Percentiles rank a stretch among this genome's conserved stretches.
These are phyloP conservation scores for Pythium angustatum DNA, from an alignment of 352 stramenopile genomes.

Conservation along the genomic window DNA sequence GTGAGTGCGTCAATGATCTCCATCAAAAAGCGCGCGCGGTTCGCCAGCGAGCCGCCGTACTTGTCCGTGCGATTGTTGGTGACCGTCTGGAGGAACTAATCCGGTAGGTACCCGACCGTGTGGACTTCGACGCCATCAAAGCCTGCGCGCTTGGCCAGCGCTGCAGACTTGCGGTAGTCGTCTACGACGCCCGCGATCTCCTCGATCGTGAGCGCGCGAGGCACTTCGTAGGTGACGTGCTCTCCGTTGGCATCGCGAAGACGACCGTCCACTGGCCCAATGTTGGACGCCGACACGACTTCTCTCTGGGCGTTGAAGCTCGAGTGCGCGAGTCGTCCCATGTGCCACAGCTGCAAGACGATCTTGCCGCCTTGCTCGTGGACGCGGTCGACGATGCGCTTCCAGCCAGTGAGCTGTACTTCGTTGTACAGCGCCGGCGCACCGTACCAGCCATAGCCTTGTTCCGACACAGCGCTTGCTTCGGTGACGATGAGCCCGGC, in stretches of 20 bases:
- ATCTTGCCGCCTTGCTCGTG: slow-evolving; percentile 68
- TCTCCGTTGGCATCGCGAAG: not conserved
- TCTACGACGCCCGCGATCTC: not conserved
- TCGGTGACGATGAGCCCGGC: slow-evolving; percentile 40
- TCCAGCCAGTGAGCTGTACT: slow-evolving; percentile 42
- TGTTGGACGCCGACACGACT: not conserved
- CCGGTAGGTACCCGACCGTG: not conserved
- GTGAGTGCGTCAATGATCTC: not conserved
- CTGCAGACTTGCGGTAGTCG: not conserved
- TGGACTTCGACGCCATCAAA: not conserved
- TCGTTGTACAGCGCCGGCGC: slow-evolving; percentile 39
- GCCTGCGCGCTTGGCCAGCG: not conserved
- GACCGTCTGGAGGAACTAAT: not conserved
- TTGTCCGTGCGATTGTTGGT: not conserved
- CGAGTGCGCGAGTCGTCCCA: slow-evolving; percentile 50
- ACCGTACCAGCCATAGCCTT: slow-evolving; percentile 19
- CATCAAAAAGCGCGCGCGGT: not conserved
- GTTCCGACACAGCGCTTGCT: slow-evolving; percentile 8
- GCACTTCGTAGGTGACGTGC: not conserved
- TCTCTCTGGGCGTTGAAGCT: slow-evolving; percentile 15
- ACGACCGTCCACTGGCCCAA: not conserved
- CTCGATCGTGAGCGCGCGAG: not conserved
- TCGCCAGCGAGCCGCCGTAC: not conserved
- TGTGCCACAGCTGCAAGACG: slow-evolving; percentile 78
- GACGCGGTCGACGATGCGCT: slow-evolving; percentile 44